Evolutionary conservation across 2,329 filamentous ascomycete genomes (phyloP).

Genomic region (Fusarium sp.): DNA sequence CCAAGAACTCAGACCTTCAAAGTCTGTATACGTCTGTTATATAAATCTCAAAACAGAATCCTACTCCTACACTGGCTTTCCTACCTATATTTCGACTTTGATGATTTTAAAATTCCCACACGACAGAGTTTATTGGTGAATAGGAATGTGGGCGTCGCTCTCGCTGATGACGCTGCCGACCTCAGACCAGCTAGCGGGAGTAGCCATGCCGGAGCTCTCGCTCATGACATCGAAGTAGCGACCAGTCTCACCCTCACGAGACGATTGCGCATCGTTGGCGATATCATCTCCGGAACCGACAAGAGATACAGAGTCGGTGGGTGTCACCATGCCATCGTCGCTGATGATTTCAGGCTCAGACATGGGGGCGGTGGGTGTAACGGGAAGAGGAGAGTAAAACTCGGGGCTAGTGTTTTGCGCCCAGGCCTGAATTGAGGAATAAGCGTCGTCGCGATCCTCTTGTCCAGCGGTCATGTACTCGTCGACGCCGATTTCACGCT

Average conservation of each 20-base stretch:
- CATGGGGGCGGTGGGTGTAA: slow-evolving; percentile 58
- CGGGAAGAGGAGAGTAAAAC: slow-evolving; percentile 71
- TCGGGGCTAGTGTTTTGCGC: slow-evolving; percentile 63
- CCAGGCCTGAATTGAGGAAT: slow-evolving; percentile 73
- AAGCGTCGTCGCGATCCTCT: slow-evolving; percentile 59
- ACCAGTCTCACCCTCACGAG: slow-evolving; percentile 50
- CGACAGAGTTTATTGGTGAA: slow-evolving; percentile 43
- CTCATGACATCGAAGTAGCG: slow-evolving; percentile 66
- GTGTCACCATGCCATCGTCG: slow-evolving; percentile 64
- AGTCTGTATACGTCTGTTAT: slow-evolving; percentile 2
- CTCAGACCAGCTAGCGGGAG: slow-evolving; percentile 72
- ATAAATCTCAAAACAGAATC: slow-evolving; percentile 1
- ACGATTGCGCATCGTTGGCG: slow-evolving; percentile 55
- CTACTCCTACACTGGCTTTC: background rate
- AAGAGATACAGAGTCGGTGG: slow-evolving; percentile 67
- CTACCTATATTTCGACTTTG: background rate
- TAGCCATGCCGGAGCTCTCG: slow-evolving; percentile 68
- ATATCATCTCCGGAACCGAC: slow-evolving; percentile 62
- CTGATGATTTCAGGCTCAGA: slow-evolving; percentile 65
- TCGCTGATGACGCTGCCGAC: slow-evolving; percentile 71
- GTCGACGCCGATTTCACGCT: slow-evolving; percentile 51
- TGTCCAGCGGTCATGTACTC: slow-evolving; percentile 65
- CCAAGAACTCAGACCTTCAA: background rate
- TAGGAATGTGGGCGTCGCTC: slow-evolving; percentile 53
- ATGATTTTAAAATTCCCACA: background rate